These are phyloP conservation scores for Pisolithus albus DNA, from an alignment of 768 basidiomycete species.

Conservation along the genomic window DNA sequence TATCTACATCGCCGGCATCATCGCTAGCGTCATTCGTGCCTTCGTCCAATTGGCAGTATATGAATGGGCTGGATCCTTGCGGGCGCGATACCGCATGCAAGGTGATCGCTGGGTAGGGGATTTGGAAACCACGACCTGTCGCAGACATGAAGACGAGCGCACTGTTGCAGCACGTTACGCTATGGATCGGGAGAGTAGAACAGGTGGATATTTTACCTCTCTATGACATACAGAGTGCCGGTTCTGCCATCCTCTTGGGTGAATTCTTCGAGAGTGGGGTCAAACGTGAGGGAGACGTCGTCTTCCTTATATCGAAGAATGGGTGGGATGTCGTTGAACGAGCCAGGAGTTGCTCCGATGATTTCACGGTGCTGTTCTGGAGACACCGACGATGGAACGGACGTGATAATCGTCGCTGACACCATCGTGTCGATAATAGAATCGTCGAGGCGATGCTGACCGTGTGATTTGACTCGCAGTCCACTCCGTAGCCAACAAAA, in stretches of 20 bases:
- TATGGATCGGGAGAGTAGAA: neutral
- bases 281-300: constrained; percentile 59
- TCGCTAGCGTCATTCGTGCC: constrained; percentile 31
- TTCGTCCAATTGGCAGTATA: constrained; percentile 95
- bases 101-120: constrained; percentile 85
- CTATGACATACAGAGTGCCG: constrained; percentile 79
- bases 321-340: constrained; percentile 82
- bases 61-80: constrained; percentile 48
- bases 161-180: constrained; percentile 33
- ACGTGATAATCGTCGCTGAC: constrained; percentile 30
- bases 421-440: constrained; percentile 1
- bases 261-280: constrained; percentile 63
- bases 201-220: constrained; percentile 49
- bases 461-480: neutral
- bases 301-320: constrained; percentile 70
- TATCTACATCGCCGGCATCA: constrained; percentile 40
- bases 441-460: neutral
- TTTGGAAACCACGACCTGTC: constrained; percentile 67
- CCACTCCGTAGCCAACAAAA: no score
- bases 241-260: constrained; percentile 39
- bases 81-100: constrained; percentile 87
- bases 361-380: constrained; percentile 63
- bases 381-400: constrained; percentile 41
- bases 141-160: constrained; percentile 71
- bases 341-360: constrained; percentile 73